Evolutionary conservation across 2,329 filamentous ascomycete species (phyloP).

Genomic region (Pseudopyricularia cyperi): DNA sequence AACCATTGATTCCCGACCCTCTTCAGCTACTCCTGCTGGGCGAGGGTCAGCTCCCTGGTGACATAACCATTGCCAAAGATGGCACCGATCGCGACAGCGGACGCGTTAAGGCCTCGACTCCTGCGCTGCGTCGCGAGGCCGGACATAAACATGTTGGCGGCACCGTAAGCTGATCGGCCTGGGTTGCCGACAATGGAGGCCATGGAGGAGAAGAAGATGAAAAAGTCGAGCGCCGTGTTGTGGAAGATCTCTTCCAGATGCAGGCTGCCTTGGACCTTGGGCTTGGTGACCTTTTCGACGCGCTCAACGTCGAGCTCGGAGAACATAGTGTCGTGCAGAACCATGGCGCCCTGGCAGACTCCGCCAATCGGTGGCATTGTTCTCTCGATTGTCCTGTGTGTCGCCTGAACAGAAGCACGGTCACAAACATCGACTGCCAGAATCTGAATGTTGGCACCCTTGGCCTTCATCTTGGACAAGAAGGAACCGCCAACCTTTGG

Average conservation of each 20-base stretch:
- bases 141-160: conserved; percentile 26
- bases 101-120: conserved; percentile 21
- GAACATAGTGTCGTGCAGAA: not conserved
- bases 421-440: not conserved
- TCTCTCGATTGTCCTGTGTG: not conserved
- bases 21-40: conserved; percentile 4
- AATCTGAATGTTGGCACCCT: not conserved
- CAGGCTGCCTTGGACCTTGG: conserved; percentile 14
- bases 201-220: conserved; percentile 18
- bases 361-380: not conserved
- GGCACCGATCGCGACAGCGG: conserved; percentile 22
- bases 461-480: not conserved
- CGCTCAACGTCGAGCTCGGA: conserved; percentile 5
- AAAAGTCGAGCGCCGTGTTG: conserved; percentile 12
- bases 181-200: conserved; percentile 12
- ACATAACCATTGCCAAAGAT: conserved; percentile 29
- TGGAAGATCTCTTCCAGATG: conserved; percentile 13
- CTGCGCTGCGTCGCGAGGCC: conserved; percentile 19
- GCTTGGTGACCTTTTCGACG: conserved; percentile 7
- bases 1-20: conserved; percentile 5
- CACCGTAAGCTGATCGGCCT: conserved; percentile 27
- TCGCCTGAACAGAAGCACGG: not conserved
- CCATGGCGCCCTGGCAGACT: not conserved
- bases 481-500: not conserved
- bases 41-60: conserved; percentile 7